These are phyloP conservation scores for Aspergillus ruber DNA, from an alignment of 2,329 filamentous ascomycete species.

Conservation along the genomic window DNA sequence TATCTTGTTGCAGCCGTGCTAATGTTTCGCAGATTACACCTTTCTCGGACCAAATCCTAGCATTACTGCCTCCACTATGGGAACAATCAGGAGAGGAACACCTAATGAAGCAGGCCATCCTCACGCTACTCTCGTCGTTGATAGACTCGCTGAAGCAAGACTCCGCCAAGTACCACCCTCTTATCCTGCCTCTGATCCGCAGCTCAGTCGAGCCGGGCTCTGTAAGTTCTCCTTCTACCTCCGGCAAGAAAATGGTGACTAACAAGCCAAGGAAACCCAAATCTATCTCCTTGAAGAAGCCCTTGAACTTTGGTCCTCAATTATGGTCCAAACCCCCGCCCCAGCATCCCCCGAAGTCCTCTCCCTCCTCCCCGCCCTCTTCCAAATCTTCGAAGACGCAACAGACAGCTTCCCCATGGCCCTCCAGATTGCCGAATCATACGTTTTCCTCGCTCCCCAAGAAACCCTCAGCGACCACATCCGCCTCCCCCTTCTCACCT, in stretches of 20 bases:
- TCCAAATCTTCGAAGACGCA: conserved; percentile 62
- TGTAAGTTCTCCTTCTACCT: conserved; percentile 33
- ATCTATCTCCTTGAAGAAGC: conserved; percentile 87
- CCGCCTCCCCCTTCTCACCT: conserved; percentile 30
- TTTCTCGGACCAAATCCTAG: conserved; percentile 73
- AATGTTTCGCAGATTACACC: conserved; percentile 45
- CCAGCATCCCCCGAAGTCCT: conserved; percentile 57
- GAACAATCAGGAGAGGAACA: conserved; percentile 77
- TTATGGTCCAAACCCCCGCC: conserved; percentile 60
- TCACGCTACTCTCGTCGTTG: conserved; percentile 76
- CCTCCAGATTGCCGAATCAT: conserved; percentile 61
- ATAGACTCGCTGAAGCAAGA: conserved; percentile 77
- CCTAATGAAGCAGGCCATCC: conserved; percentile 87
- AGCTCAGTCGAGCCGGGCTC: conserved; percentile 73
- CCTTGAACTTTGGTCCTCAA: conserved; percentile 77
- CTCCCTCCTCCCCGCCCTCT: conserved; percentile 54
- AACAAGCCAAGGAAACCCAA: conserved; percentile 49
- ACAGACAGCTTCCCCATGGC: conserved; percentile 57
- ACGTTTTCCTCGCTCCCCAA: conserved; percentile 58
- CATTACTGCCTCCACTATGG: conserved; percentile 76
- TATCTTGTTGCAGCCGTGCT: background rate
- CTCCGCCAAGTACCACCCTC: conserved; percentile 68
- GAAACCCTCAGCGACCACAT: conserved; percentile 38
- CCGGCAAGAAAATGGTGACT: background rate
- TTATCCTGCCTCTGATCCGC: conserved; percentile 75